These are phyloP conservation scores for Lagenidium giganteum DNA, from an alignment of 352 stramenopile genomes.

Conservation along the genomic window DNA sequence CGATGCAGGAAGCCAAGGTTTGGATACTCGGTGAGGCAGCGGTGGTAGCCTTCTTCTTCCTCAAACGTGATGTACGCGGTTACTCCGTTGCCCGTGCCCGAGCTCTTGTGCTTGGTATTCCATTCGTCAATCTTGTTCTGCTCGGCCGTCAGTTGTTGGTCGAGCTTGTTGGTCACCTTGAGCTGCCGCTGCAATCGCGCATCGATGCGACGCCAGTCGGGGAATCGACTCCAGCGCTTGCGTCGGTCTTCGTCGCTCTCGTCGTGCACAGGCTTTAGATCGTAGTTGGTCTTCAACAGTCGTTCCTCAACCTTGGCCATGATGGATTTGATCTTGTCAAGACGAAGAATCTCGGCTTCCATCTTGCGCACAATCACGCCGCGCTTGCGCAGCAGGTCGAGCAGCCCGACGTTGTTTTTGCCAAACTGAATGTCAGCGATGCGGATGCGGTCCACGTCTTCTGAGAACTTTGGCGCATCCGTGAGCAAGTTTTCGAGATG, in stretches of 20 bases:
- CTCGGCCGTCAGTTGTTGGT: constrained; percentile 36
- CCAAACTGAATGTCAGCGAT: constrained; percentile 81
- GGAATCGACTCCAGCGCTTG: too few species aligned
- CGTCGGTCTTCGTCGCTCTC: not conserved
- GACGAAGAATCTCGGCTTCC: constrained; percentile 56
- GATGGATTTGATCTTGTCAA: constrained; percentile 66
- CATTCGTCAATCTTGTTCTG: constrained; percentile 42
- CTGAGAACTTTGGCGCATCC: constrained; percentile 39
- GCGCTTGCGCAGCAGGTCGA: constrained; percentile 55
- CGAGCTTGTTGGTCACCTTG: constrained; percentile 35
- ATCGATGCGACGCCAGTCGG: too few species aligned
- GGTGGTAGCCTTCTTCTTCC: constrained; percentile 72
- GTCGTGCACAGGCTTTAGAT: too few species aligned
- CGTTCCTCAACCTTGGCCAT: too few species aligned
- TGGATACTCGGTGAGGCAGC: constrained; percentile 75
- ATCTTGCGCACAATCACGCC: constrained; percentile 57
- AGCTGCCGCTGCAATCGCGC: constrained; percentile 31
- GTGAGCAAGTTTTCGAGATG: constrained; percentile 65
- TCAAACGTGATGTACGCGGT: constrained; percentile 85
- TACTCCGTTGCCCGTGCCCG: constrained; percentile 37
- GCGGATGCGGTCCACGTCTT: constrained; percentile 48
- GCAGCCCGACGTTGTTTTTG: constrained; percentile 52
- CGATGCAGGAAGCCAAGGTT: constrained; percentile 68
- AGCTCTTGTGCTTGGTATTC: constrained; percentile 15
- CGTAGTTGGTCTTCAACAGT: constrained; percentile 39